Conservation (phyloP, 768 basidiomycete genomes). For the Tricholoma furcatifolium region DNA sequence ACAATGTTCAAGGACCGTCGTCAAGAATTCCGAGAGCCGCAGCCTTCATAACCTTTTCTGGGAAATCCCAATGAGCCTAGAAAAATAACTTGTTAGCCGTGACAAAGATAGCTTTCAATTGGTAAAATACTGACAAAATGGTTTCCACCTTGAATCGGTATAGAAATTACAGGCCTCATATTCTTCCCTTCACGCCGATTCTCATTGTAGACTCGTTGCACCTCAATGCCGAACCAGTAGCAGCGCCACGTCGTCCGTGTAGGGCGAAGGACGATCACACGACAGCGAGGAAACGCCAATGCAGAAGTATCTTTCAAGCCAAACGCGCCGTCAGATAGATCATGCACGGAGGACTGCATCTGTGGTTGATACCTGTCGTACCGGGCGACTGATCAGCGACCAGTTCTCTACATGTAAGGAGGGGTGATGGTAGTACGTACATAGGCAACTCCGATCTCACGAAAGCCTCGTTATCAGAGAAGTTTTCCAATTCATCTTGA, state of each 20-base stretch:
- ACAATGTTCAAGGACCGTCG: too few relatives aligned
- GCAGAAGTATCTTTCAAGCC: conserved; percentile 19
- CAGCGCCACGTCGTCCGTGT: conserved; percentile 22
- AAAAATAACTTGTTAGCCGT: too few relatives aligned
- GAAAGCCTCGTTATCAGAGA: conserved; percentile 16
- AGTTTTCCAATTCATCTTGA: conserved; percentile 15
- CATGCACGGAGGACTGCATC: conserved; percentile 21
- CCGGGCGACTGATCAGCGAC: background rate
- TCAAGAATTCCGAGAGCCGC: too few relatives aligned
- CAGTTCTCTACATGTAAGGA: background rate
- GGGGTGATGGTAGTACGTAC: conserved; percentile 13
- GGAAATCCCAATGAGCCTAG: too few relatives aligned
- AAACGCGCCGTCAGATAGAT: conserved; percentile 18
- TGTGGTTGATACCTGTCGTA: conserved; percentile 16
- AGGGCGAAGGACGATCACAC: conserved; percentile 21
- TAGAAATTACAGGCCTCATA: conserved; percentile 22
- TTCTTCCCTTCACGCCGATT: conserved; percentile 14
- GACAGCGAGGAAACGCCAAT: conserved; percentile 7
- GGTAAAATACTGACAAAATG: conserved; percentile 32
- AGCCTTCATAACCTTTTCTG: too few relatives aligned
- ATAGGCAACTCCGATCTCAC: conserved; percentile 18
- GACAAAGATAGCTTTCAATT: background rate
- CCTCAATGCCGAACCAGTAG: conserved; percentile 21
- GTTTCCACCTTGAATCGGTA: conserved; percentile 26
- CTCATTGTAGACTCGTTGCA: conserved; percentile 20